Evolutionary conservation across 768 basidiomycete genomes (phyloP), one percentile per base, ranked within the genome.

Genomic region (Hypholoma fasciculare): DNA sequence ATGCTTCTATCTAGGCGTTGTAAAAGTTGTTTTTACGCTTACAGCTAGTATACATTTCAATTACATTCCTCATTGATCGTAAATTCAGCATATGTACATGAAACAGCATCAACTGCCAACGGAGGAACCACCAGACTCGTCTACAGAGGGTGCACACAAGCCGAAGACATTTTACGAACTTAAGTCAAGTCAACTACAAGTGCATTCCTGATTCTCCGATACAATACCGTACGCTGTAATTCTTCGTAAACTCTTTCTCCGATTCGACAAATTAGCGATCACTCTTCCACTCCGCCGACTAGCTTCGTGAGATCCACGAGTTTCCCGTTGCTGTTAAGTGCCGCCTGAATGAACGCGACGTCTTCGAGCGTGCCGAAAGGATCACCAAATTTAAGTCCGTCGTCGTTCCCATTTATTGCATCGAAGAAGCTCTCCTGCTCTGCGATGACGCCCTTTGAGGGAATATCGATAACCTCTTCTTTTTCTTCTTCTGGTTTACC

Each of bases 281-380:
- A 49, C 34, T 38, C 36, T 38, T 34, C 34, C 20, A 39, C 38
- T 13, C 62, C 57, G 23, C 60, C 43, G 14, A 65, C 57, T 42
- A 81, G 63, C 57, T 74, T 76, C 52, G 68, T 66, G 49, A 94
- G 72, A 69, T 89, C 83, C 2, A 93, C 78, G 38, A 81, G 68
- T 57, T 75, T 65, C 6, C 90, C 90, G 17, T 81, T 72, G 63
- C 87, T 88, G 38, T 81, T 86, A 75, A 94, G 73, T 27, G 82
- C 83, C 26, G 89, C 92, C 74, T 96, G 79, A 58, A 96, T 88
- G 64, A 93, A 76, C 26, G 88, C 90, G 27, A 95, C 85, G 68
- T 95, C 93, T 60, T 74, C 74, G 60, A 96, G 71, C 30, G 91
- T 85, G 16, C 75, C 82, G 37, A 77, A 69, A 26, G 89, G 88